Evolutionary conservation across 2,329 filamentous ascomycete species (phyloP).

Genomic region (Sporothrix curviconia): DNA sequence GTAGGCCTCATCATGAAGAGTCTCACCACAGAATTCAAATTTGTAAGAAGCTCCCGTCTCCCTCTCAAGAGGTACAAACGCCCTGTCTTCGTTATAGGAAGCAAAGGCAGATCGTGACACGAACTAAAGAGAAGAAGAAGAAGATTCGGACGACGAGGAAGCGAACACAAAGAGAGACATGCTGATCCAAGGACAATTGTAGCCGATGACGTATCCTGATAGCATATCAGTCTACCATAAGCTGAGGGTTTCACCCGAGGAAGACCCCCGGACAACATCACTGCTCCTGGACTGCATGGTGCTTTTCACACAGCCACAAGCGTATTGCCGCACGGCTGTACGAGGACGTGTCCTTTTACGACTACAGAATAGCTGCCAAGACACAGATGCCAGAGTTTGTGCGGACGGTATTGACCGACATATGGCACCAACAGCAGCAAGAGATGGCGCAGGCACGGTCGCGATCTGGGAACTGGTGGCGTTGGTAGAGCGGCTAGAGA

Average conservation of each 20-base stretch:
- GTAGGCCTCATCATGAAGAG: slow-evolving; percentile 72
- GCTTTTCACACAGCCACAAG: slow-evolving; percentile 66
- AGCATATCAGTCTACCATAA: slow-evolving; percentile 78
- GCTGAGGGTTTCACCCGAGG: slow-evolving; percentile 48
- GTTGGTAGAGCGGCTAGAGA: slow-evolving; percentile 59
- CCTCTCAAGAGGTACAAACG: too few species aligned
- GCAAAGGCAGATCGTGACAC: too few species aligned
- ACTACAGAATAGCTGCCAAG: slow-evolving; percentile 40
- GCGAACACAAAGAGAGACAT: background rate
- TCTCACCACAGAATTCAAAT: slow-evolving; percentile 80
- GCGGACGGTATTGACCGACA: slow-evolving; percentile 30
- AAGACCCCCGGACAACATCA: slow-evolving; percentile 38
- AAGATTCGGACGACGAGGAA: too few species aligned
- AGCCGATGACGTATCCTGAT: slow-evolving; percentile 82
- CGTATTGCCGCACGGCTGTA: slow-evolving; percentile 65
- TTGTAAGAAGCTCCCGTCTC: too few species aligned
- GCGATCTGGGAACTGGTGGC: slow-evolving; percentile 51
- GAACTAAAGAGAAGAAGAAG: too few species aligned
- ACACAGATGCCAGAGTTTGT: slow-evolving; percentile 36
- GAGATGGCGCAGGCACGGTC: slow-evolving; percentile 45
- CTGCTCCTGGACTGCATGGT: slow-evolving; percentile 59
- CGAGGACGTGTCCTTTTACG: slow-evolving; percentile 76
- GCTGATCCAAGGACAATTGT: background rate
- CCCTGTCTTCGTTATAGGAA: too few species aligned
- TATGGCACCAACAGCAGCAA: slow-evolving; percentile 45